These are phyloP conservation scores for Stagonosporopsis vannaccii DNA, from an alignment of 2,329 filamentous ascomycete species.

Conservation along the genomic window DNA sequence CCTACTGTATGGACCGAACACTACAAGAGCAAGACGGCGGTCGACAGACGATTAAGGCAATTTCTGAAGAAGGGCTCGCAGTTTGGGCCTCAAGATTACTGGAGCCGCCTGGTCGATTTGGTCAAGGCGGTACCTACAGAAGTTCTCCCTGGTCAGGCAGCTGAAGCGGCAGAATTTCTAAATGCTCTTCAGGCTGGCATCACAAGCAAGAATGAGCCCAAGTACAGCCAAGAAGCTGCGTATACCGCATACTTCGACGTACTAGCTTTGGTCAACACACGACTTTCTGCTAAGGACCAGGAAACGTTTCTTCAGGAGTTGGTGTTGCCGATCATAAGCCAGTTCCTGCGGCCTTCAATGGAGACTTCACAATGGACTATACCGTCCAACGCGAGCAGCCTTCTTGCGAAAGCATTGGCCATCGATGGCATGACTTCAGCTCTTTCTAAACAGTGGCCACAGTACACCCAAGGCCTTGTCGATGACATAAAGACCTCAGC, in stretches of 20 bases:
- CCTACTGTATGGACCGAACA: conserved; percentile 77
- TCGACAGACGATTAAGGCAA: conserved; percentile 66
- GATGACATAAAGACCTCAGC: conserved; percentile 75
- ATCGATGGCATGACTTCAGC: conserved; percentile 55
- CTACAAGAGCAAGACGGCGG: conserved; percentile 65
- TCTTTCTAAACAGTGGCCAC: conserved; percentile 67
- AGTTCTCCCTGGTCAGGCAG: conserved; percentile 61
- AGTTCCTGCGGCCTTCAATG: conserved; percentile 60
- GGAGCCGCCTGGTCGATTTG: conserved; percentile 71
- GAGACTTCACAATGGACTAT: conserved; percentile 61
- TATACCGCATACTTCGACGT: conserved; percentile 79
- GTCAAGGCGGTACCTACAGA: conserved; percentile 64
- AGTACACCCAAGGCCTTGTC: conserved; percentile 67
- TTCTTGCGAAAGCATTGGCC: conserved; percentile 53
- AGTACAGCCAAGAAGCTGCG: conserved; percentile 70
- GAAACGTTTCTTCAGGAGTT: conserved; percentile 55
- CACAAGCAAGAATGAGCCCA: conserved; percentile 75
- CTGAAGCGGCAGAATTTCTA: conserved; percentile 68
- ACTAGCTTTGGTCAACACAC: conserved; percentile 57
- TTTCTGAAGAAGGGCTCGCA: conserved; percentile 88
- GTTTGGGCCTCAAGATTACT: conserved; percentile 74
- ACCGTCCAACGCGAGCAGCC: conserved; percentile 48
- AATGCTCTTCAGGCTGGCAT: conserved; percentile 75
- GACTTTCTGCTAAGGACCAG: conserved; percentile 54
- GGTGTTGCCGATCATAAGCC: conserved; percentile 60